Evolutionary conservation across 257 asterid species (phyloP), one percentile per base, ranked within the genome.

Genomic region (Fraxinus quadrangulata): DNA sequence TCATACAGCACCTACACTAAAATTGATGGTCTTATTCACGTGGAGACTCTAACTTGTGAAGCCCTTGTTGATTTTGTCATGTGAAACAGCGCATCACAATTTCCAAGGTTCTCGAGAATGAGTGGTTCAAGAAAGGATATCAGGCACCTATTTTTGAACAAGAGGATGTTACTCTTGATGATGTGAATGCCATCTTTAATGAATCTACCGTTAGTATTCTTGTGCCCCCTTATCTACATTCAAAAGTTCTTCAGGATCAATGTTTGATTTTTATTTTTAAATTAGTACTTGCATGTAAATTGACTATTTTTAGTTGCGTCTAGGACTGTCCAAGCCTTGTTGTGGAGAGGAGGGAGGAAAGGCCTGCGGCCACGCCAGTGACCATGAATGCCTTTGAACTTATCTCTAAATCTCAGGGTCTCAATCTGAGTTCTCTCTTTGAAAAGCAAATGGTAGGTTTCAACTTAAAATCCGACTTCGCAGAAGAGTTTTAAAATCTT

Each of bases 121-220:
- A 95, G 68, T 95, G 99, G 99, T 95, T 93, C 88, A 95, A 90
- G 89, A 95, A 92, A 83, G 99, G 98, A 70, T 93, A 90, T 83
- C 90, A 87, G 80, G 85, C 94, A 33, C 96, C 99, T 8, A 73
- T 81, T 36, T 95, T 92, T 69, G 92, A 88, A 71, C 90, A 85
- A 31, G 97, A 92, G 83, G 96, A 95, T 70, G 92, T 86, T 71
- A 87, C 80, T 81, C 91, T 95, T 21, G 99, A 88, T 54, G 99
- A 95, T 81, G 89, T 95, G 80, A 83, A 93, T 83, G 88, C 96
- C 45, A 83, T 93, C 76, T 95, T 95, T 76, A 80, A 81, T 74
- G 98, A 90, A 79, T 71, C 86, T 33, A 39, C 79, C 72, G 99
- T 95, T 80, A 21, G 96, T 63, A 59, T 77, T 83, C 70, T 72